Evolutionary conservation across 345 rosid species (phyloP), one percentile per base, ranked within the genome.

Genomic region (Boechera stricta): DNA sequence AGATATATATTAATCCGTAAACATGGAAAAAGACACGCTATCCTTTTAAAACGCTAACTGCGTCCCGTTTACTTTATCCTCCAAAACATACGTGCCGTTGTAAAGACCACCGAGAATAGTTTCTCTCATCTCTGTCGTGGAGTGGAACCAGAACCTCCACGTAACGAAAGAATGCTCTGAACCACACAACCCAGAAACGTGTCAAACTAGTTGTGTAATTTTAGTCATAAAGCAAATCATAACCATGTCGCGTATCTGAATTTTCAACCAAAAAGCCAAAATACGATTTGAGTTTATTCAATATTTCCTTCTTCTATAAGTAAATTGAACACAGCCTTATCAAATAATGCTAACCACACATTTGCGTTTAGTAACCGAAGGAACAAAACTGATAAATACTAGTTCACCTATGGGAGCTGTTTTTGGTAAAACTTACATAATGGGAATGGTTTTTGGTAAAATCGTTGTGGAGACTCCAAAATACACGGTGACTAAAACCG

Each of bases 381-480:
- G 29, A 72, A 72, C 64, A 21, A 78, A 78, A 51, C 57, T 78
- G 26, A 58, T 72, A 72, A 64, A 77, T 58, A 72, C 10, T 1
- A 29, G 3, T 28, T 56, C 18, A 3, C 62, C 67, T 0, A 56
- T 71, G 81, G 62, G 76, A 26, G 57, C 21, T 39, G 67, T 77
- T 10, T 64, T 71, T 2, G 58, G 77, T 2, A 73, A 71, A 71
- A 32, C 72, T 59, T 62, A 64, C 63, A 74, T 80, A 0, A 91
- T 93, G 97, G 98, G 98, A 18, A 52, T 87, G 88, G 77, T 91
- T 24, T 74, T 93, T 13, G 97, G 98, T 26, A 93, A 80, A 71
- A 89, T 93, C 79, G 66, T 59, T 1, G 98, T 91, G 2, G 95
- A 91, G 74, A 91, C 97, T 3, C 93, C 98, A 0, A 82, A 86